These are phyloP conservation scores for Amanita bisporigera DNA, from an alignment of 1,284 basidiomycete species.

Conservation along the genomic window DNA sequence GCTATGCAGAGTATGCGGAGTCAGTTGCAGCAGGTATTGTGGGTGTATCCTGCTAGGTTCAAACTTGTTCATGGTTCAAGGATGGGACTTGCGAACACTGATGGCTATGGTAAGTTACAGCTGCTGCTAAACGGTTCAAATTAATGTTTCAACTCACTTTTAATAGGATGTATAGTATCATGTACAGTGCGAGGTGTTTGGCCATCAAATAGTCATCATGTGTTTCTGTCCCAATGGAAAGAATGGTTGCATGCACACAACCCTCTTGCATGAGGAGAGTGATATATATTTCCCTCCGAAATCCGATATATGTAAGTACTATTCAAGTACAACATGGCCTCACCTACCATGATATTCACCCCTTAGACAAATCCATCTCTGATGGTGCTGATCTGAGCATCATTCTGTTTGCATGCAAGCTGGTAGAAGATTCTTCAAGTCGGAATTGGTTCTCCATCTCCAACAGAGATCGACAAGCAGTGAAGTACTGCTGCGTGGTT, in stretches of 20 bases:
- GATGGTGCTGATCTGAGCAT: not conserved
- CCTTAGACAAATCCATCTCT: not conserved
- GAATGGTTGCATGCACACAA: not conserved
- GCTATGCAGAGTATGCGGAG: not conserved
- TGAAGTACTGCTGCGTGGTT: not conserved
- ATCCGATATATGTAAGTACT: not conserved
- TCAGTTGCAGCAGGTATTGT: not conserved
- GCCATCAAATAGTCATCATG: not conserved
- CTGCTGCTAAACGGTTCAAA: not conserved
- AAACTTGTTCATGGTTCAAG: not conserved
- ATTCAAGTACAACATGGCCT: not conserved
- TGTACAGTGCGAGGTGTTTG: not conserved
- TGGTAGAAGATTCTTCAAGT: not conserved
- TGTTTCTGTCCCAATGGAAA: not conserved
- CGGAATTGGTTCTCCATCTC: not conserved
- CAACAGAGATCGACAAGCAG: not conserved
- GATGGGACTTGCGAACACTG: not conserved
- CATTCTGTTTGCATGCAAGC: not conserved
- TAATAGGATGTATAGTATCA: not conserved
- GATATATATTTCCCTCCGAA: not conserved
- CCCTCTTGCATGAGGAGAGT: not conserved
- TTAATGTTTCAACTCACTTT: not conserved
- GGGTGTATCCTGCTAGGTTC: not conserved
- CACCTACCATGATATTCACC: too few relatives aligned
- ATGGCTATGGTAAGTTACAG: not conserved